These are phyloP conservation scores for Pouteria campechiana DNA, from an alignment of 179 eudicot genomes.

Conservation along the genomic window DNA sequence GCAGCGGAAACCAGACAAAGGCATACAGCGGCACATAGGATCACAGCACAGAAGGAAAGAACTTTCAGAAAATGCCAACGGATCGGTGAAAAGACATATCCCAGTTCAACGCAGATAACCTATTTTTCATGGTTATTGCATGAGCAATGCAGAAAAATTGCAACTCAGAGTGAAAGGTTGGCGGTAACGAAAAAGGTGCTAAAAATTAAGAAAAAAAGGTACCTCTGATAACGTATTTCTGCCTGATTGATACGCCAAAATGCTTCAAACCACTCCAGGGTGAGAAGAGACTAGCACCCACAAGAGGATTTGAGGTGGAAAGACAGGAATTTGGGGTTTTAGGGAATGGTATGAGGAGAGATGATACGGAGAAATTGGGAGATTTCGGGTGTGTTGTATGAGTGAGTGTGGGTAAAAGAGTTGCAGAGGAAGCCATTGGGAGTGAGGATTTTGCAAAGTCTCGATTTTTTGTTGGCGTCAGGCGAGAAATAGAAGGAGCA, in stretches of 20 bases:
- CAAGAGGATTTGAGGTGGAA: constrained; percentile 19
- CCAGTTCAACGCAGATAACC: background rate
- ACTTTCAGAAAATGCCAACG: background rate
- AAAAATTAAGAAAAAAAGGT: constrained; percentile 8
- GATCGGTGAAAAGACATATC: background rate
- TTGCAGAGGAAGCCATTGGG: no score
- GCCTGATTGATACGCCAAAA: constrained; percentile 25
- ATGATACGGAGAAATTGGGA: no score
- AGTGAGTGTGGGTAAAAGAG: no score
- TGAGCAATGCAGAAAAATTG: background rate
- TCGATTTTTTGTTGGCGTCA: no score
- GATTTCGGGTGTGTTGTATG: no score
- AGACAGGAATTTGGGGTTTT: constrained; percentile 12
- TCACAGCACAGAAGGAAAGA: no score
- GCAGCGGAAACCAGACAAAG: constrained; percentile 2
- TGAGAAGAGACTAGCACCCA: constrained; percentile 25
- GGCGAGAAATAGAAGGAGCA: no score
- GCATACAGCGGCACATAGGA: background rate
- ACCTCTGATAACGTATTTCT: constrained; percentile 22
- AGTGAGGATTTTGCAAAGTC: no score
- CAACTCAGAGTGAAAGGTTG: no score
- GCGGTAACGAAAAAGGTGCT: background rate
- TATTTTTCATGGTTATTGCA: background rate
- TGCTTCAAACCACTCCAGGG: constrained; percentile 45
- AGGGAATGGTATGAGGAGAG: constrained; percentile 5